Conservation (phyloP, 2,329 filamentous ascomycete genomes). For the Aureobasidium subglaciale region DNA sequence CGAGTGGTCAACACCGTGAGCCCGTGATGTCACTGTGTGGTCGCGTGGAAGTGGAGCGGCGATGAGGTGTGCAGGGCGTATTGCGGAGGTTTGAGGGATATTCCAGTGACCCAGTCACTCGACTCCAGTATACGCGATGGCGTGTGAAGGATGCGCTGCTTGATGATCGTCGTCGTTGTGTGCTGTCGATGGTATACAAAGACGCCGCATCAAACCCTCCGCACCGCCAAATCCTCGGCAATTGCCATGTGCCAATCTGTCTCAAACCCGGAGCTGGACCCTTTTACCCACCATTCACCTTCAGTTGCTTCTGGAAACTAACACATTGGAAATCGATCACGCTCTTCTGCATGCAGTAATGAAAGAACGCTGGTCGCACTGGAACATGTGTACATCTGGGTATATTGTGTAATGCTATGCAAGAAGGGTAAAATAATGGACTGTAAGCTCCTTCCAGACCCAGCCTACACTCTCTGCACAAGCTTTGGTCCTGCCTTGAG, state of each 20-base stretch:
- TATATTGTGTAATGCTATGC: background rate
- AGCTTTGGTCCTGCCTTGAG: conserved; percentile 24
- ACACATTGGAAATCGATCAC: no score
- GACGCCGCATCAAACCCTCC: background rate
- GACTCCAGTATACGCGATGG: background rate
- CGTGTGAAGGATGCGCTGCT: background rate
- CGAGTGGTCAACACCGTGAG: background rate
- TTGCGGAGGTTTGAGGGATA: background rate
- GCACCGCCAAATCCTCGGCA: background rate
- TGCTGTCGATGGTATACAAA: background rate
- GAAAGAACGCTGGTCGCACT: background rate
- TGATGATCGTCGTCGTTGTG: background rate
- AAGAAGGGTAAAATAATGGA: background rate
- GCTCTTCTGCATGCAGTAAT: no score
- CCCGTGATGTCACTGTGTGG: conserved; percentile 2
- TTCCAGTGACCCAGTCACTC: background rate
- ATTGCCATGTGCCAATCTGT: background rate
- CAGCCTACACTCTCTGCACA: conserved; percentile 19
- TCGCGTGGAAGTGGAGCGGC: background rate
- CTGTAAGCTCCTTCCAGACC: background rate
- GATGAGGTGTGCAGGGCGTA: background rate
- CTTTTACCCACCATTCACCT: no score
- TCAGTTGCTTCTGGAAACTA: background rate
- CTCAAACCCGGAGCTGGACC: background rate
- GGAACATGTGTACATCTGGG: background rate